Percentiles rank a stretch among this genome's conserved stretches.
phyloP scores from a whole-genome alignment of 495 filamentous ascomycete genomes.

The Glarea lozoyensis region DNA sequence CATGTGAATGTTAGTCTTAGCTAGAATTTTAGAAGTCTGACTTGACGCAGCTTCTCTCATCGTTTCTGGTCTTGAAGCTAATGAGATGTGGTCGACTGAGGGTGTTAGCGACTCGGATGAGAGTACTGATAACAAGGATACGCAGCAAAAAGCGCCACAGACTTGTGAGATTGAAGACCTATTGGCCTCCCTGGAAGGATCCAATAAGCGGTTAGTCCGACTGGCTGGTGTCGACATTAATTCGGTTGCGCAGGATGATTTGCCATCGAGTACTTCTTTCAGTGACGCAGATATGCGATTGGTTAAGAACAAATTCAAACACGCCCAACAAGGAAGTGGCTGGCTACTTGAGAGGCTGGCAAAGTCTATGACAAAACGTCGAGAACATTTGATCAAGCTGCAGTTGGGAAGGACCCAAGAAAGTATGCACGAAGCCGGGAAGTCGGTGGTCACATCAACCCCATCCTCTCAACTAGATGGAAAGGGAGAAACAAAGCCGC shows the following conservation, averaged over 20 bases:
- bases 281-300: slow-evolving; percentile 23
- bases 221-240: slow-evolving; percentile 27
- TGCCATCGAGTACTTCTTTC: slow-evolving; percentile 16
- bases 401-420: too few relatives aligned
- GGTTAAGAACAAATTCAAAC: slow-evolving; percentile 14
- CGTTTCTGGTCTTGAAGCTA: slow-evolving; percentile 3
- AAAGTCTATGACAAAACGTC: slow-evolving; percentile 30
- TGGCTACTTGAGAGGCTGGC: slow-evolving; percentile 28
- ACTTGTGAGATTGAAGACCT: slow-evolving; percentile 16
- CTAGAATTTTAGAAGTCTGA: slow-evolving; percentile 5
- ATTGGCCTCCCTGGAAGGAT: slow-evolving; percentile 15
- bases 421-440: too few relatives aligned
- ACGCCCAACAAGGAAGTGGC: slow-evolving; percentile 1
- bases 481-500: too few relatives aligned
- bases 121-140: background rate
- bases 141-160: background rate
- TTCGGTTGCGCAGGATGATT: slow-evolving; percentile 27
- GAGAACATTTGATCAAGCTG: slow-evolving; percentile 33
- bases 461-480: too few relatives aligned
- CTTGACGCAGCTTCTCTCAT: slow-evolving; percentile 5
- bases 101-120: slow-evolving; percentile 4
- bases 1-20: slow-evolving; percentile 17
- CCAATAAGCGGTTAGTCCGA: slow-evolving; percentile 25
- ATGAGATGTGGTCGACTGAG: slow-evolving; percentile 8
- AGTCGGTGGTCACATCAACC: too few relatives aligned